Base-by-base conservation (phyloP, 345 rosid genomes). In the Tarenaya hassleriana region DNA sequence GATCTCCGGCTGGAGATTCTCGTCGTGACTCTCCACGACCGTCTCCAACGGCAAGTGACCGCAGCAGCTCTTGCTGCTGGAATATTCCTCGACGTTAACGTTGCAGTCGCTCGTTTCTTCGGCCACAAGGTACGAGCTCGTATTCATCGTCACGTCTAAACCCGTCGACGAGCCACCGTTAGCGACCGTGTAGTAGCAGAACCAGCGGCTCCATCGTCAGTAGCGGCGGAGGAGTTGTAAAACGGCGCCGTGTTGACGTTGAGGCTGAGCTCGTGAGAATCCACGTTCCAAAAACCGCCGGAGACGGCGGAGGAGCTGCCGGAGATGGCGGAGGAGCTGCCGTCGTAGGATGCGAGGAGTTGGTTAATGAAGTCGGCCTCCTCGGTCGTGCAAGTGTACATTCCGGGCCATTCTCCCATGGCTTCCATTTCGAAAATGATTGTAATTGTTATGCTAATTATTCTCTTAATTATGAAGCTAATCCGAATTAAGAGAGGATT, bases 361-460 rank as follows among this genome's bases (percentile, higher is more conserved):
- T 81, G 82, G 29, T 77, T 78, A 85, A 80, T 68, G 77, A 85
- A 79, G 47, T 89, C 82, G 41, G 78, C 74, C 65, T 89, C 97
- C 41, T 88, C 91, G 35, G 62, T 35, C 10, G 77, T 56, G 29
- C 29, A 24, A 24, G 29, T 50, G 48, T 61, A 69, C 63, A 78
- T 64, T 44, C 78, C 87, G 16, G 37, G 43, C 92, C 95, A 85
- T 19, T 77, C 86, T 47, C 69, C 83, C 68, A 71, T 63, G 15
- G 73, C 51, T 55, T 79, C 83, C 86, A 82, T 77, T 29, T 27
- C 14, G n/a, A 16, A 1, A 15, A 5, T 7, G 16, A 48, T 47
- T 37, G 17, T n/a, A n/a, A n/a, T n/a, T 0, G 31, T 14, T 19
- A 48, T 17, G 11, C 4, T 27, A 38, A 27, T 20, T 43, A 2